Evolutionary conservation across 176 grass and related monocot species (phyloP), one percentile per base, ranked within the genome.

Genomic region (Aegilops tauschii): DNA sequence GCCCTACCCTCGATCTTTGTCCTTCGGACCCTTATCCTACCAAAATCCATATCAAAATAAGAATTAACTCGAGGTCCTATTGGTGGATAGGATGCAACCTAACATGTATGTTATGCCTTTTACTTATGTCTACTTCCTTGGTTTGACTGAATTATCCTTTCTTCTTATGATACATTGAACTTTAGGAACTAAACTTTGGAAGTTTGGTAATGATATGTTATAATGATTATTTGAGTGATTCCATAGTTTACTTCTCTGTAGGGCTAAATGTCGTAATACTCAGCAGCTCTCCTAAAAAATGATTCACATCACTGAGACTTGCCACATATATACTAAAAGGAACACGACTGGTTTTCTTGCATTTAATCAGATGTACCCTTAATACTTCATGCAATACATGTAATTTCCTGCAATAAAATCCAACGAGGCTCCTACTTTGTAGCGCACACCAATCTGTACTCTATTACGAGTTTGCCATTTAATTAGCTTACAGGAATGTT

Each of bases 311-410:
- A 50, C 40, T 75, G 14, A 20, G 61, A 37, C 2, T 58, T 82
- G 9, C 16, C 16, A 30, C 44, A 67, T 29, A 67, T 29, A 58
- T 74, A 49, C 21, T 47, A 74, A 65, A 65, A 65, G 74, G 42
- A 87, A 70, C 69, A 74, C 27, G 54, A 36, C 37, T 87, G 28
- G 61, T 72, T 12, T 80, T 49, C 65, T 86, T 86, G 21, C 28
- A 50, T 74, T 74, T 16, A 74, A 72, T 2, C 1, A 49, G 27
- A 66, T 47, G 59, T 3, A 47, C 27, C 32, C 20, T 86, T 18
- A 79, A 42, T 54, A 58, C 17, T 39, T 73, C 6, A 45, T 28
- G n/a, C 3, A 16, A 45, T 73, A 45, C 40, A 28, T 8, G 44
- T 12, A 27, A 13, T 73, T 16, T 7, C 12, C 40, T 47, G 50